Conservation (phyloP, 306 rosid genomes). For the Hippophae gyantsensis region DNA sequence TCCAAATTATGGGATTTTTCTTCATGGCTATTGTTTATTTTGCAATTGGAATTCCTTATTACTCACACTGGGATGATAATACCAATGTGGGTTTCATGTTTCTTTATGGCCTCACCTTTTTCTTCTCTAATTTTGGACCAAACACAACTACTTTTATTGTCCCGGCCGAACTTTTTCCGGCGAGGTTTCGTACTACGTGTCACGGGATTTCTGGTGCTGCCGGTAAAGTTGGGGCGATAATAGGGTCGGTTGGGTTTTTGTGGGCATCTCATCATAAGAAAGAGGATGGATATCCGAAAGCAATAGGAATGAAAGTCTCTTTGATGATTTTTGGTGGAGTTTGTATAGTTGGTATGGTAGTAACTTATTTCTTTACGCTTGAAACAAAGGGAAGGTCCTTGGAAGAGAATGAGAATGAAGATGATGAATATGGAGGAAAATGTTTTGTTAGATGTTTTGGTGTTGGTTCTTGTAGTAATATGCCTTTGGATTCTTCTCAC, state of each 20-base stretch:
- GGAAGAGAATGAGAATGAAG: constrained; percentile 58
- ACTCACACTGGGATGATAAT: constrained; percentile 14
- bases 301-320: background rate
- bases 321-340: constrained; percentile 51
- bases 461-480: too few relatives aligned
- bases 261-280: constrained; percentile 27
- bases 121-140: constrained; percentile 83
- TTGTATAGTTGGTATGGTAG: constrained; percentile 42
- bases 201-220: constrained; percentile 72
- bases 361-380: constrained; percentile 47
- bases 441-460: too few relatives aligned
- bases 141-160: constrained; percentile 73
- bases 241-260: constrained; percentile 56
- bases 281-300: constrained; percentile 19
- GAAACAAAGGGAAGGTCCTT: constrained; percentile 64
- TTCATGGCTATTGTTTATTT: constrained; percentile 45
- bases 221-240: constrained; percentile 64
- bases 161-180: constrained; percentile 74
- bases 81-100: constrained; percentile 27
- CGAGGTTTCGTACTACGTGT: constrained; percentile 67
- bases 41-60: constrained; percentile 50
- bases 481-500: too few relatives aligned
- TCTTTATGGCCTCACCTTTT: constrained; percentile 58
- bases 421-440: background rate
- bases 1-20: constrained; percentile 61